Evolutionary conservation across 1,139 yeast species (phyloP).

Genomic region (Arxiozyma bovina): DNA sequence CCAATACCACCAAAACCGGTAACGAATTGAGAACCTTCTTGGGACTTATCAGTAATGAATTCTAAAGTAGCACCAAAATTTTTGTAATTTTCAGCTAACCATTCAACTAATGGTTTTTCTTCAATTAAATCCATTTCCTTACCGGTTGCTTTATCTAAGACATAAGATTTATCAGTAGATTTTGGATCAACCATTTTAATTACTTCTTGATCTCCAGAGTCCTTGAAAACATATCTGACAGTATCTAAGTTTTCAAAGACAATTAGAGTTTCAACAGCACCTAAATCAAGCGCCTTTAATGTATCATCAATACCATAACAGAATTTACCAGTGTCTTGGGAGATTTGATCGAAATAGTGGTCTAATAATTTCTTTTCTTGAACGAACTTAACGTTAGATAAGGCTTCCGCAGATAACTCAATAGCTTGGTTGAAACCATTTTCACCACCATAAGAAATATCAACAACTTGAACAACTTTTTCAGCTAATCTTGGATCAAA

Average conservation of each 20-base stretch:
- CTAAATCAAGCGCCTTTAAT: constrained; percentile 86
- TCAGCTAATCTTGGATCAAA: constrained; percentile 83
- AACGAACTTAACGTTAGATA: constrained; percentile 91
- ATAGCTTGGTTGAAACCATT: constrained; percentile 98
- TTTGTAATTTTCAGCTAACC: constrained; percentile 96
- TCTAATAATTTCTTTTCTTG: constrained; percentile 95
- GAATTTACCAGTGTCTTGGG: constrained; percentile 93
- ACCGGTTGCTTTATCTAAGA: constrained; percentile 77
- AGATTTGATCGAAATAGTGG: constrained; percentile 88
- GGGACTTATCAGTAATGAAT: constrained; percentile 90
- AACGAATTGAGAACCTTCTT: constrained; percentile 97
- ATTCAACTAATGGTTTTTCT: constrained; percentile 81
- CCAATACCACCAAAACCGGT: constrained; percentile 99
- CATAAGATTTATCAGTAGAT: constrained; percentile 60
- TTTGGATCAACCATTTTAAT: constrained; percentile 67
- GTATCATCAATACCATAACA: constrained; percentile 98
- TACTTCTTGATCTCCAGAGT: constrained; percentile 70
- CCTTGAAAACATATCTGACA: constrained; percentile 75
- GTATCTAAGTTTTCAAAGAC: constrained; percentile 87
- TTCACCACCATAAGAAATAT: constrained; percentile 97
- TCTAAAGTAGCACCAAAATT: constrained; percentile 91
- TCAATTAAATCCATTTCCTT: constrained; percentile 77
- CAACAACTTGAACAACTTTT: constrained; percentile 85
- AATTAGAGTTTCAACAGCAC: constrained; percentile 88
- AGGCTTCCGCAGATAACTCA: constrained; percentile 91